phyloP scores from a whole-genome alignment of 75 land plant genomes.

The Pinus taeda region DNA sequence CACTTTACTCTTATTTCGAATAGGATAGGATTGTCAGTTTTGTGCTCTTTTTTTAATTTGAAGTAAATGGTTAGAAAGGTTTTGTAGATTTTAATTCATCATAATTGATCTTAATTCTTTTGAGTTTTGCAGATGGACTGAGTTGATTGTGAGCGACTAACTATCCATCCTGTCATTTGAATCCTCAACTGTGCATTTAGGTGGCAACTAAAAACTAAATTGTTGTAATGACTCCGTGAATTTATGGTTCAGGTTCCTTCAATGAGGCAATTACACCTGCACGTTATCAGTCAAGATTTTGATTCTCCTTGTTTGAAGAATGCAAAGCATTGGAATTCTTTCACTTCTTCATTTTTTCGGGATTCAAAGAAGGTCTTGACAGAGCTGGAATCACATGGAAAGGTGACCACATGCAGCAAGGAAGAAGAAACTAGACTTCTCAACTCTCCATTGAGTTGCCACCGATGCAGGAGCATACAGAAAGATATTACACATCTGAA shows the following conservation, averaged over 20 bases:
- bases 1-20: too few species aligned
- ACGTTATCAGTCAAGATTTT: slow-evolving; percentile 46
- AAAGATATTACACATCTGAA: slow-evolving; percentile 37
- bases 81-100: too few species aligned
- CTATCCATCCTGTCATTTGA: too few species aligned
- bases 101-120: too few species aligned
- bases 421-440: slow-evolving; percentile 20
- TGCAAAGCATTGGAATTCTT: slow-evolving; percentile 52
- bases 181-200: too few species aligned
- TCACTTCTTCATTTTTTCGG: slow-evolving; percentile 32
- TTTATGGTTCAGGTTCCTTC: slow-evolving; percentile 33
- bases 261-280: slow-evolving; percentile 46
- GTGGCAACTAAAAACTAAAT: too few species aligned
- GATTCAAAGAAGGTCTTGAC: slow-evolving; percentile 33
- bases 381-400: slow-evolving; percentile 28
- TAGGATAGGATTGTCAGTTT: too few species aligned
- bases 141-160: too few species aligned
- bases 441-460: slow-evolving; percentile 35
- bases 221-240: not conserved
- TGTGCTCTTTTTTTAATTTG: too few species aligned
- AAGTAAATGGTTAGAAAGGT: too few species aligned
- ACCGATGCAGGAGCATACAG: slow-evolving; percentile 32
- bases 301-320: slow-evolving; percentile 37
- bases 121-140: too few species aligned
- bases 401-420: slow-evolving; percentile 8